Conservation (phyloP, 1,284 basidiomycete genomes). For the Ceratobasidium sp. region DNA sequence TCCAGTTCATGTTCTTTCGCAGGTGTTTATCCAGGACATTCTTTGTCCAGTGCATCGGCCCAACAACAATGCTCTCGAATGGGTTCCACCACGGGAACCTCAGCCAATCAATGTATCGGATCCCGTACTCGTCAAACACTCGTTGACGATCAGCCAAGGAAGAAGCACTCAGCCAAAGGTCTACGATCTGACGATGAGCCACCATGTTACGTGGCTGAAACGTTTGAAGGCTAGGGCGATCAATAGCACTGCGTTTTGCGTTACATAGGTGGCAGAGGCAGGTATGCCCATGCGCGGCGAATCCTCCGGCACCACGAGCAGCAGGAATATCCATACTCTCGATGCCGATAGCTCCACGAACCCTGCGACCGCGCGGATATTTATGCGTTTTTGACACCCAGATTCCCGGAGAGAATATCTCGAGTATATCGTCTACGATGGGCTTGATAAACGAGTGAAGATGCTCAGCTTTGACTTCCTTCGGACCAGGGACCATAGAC, state of each 20-base stretch:
- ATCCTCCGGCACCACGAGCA: conserved; percentile 53
- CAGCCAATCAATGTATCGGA: conserved; percentile 58
- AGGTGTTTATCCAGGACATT: conserved; percentile 3
- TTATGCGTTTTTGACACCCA: conserved; percentile 53
- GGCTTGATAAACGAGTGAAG: conserved; percentile 58
- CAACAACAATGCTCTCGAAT: conserved; percentile 55
- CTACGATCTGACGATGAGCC: not conserved
- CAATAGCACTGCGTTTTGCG: not conserved
- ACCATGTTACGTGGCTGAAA: not conserved
- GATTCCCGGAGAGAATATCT: conserved; percentile 55
- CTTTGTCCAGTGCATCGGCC: conserved; percentile 56
- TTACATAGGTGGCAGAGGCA: conserved; percentile 51
- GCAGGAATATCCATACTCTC: conserved; percentile 57
- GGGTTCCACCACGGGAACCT: conserved; percentile 60
- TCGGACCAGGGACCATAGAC: conserved; percentile 58
- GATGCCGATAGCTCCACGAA: conserved; percentile 53
- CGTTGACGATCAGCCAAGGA: not conserved
- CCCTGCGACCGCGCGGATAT: conserved; percentile 53
- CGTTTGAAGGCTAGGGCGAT: not conserved
- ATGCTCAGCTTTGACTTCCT: conserved; percentile 55
- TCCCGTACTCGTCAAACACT: not conserved
- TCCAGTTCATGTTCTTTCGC: conserved; percentile 8
- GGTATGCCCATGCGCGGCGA: conserved; percentile 38
- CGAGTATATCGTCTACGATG: conserved; percentile 56
- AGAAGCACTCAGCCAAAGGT: not conserved